Evolutionary conservation across 116 monocot genomes (phyloP).

Genomic region (Phalaenopsis hybrid): DNA sequence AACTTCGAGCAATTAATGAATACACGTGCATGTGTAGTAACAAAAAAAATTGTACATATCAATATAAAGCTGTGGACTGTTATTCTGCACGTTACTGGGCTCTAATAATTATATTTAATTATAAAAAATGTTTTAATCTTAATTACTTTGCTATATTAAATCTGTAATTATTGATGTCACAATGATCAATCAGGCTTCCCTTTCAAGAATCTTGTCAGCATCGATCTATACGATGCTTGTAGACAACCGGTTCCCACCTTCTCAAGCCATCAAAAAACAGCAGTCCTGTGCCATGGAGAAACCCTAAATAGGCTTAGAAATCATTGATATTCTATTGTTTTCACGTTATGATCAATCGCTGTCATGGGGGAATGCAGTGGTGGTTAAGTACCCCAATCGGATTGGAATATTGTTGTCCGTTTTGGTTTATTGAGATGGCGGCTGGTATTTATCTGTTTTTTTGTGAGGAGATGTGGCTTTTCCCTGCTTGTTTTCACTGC

Average conservation of each 20-base stretch:
- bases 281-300: constrained; percentile 1
- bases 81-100: too few relatives aligned
- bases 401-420: too few relatives aligned
- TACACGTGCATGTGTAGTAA: too few relatives aligned
- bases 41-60: too few relatives aligned
- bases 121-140: too few relatives aligned
- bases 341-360: constrained; percentile 2
- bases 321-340: not conserved
- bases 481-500: not conserved
- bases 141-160: not conserved
- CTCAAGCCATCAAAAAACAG: constrained; percentile 34
- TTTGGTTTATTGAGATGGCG: not conserved
- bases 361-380: constrained; percentile 13
- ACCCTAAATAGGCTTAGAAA: constrained; percentile 11
- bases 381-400: not conserved
- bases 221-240: constrained; percentile 46
- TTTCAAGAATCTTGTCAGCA: constrained; percentile 40
- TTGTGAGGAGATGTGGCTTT: not conserved
- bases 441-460: not conserved
- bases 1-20: too few relatives aligned
- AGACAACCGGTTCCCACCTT: constrained; percentile 58
- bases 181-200: constrained; percentile 17
- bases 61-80: too few relatives aligned
- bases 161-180: constrained; percentile 15
- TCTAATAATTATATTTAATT: too few relatives aligned